Base-by-base conservation (phyloP, 352 stramenopile species). In the Peronosclerospora sorghi region DNA sequence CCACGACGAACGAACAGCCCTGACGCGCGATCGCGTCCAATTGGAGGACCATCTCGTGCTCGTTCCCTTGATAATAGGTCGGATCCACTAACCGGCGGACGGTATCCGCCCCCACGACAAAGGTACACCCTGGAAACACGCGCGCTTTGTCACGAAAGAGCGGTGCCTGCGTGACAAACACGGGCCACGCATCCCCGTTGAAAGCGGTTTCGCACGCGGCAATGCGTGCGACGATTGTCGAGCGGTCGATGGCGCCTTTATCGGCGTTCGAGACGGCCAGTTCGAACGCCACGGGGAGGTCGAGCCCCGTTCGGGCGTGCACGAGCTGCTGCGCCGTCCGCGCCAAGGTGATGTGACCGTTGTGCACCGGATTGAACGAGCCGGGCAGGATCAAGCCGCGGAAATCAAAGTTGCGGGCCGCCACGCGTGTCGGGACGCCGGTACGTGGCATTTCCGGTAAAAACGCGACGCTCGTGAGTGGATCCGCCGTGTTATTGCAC, bases 51-150 rank as follows among this genome's bases (percentile, higher is more conserved):
- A 96, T 93, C 39, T 76, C 66, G 40, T 75, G 58, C 42, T 73
- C 58, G 42, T 88, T 63, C 48, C 74, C 69, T 20, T 55, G 68
- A 43, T 96, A 96, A 48, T 96, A 96, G 42, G 94, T 96, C 24
- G 83, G 77, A 60, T 96, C 73, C 8, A 96, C 61, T 17, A 96
- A 64, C 5, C 87, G 75, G 28, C 86, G 55, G 7, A 81, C 77
- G 7, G 87, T 96, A 36, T 96, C 87, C 7, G 81, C 87, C 19
- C 87, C 87, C 45, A 96, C 78, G 10, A 94, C 57, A 35, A 96
- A 95, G 12, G 61, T 59, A 21, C 83, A 94, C 10, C 59, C 51
- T 23, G 62, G 58, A 19, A 96, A 73, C 1, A 96, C 27, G 1
- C 67, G 48, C 2, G 87, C 68, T 57, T 96, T 96, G 13, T 91